Percentiles rank a stretch among this genome's conserved stretches.
phyloP scores from a whole-genome alignment of 805 yeast genomes.

The Torulaspora delbrueckii region DNA sequence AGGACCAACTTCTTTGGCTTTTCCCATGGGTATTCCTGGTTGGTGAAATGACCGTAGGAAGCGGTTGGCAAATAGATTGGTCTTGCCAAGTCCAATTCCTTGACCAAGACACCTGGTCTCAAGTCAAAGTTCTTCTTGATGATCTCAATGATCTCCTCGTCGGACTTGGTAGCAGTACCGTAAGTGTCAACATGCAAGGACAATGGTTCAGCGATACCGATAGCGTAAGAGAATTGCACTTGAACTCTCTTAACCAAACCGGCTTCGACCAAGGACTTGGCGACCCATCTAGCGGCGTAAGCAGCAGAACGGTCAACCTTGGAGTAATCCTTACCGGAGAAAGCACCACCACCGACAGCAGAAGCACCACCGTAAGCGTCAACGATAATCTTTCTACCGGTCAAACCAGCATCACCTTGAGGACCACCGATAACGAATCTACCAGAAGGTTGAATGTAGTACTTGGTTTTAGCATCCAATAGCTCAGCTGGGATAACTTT shows the following conservation, averaged over 20 bases:
- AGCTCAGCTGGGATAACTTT: constrained; percentile 87
- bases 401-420: constrained; percentile 99
- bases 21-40: constrained; percentile 99
- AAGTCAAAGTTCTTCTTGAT: constrained; percentile 93
- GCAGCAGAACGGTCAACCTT: constrained; percentile 99
- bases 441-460: constrained; percentile 99
- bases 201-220: constrained; percentile 99
- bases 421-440: constrained; percentile 99
- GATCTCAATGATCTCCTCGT: constrained; percentile 85
- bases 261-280: constrained; percentile 93
- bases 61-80: constrained; percentile 99
- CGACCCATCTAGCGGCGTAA: constrained; percentile 99
- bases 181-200: constrained; percentile 96
- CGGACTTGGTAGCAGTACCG: constrained; percentile 90
- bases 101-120: constrained; percentile 99
- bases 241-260: constrained; percentile 95
- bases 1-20: constrained; percentile 76
- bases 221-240: constrained; percentile 98
- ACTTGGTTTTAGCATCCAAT: constrained; percentile 90
- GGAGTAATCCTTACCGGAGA: constrained; percentile 99
- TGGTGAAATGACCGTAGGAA: constrained; percentile 98
- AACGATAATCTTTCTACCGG: constrained; percentile 99
- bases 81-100: constrained; percentile 94
- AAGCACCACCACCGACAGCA: constrained; percentile 99
- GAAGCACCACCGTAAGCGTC: constrained; percentile 99